Evolutionary conservation across 2,329 filamentous ascomycete species (phyloP), one percentile per base, ranked within the genome.

Genomic region (Orbilia brochopaga): DNA sequence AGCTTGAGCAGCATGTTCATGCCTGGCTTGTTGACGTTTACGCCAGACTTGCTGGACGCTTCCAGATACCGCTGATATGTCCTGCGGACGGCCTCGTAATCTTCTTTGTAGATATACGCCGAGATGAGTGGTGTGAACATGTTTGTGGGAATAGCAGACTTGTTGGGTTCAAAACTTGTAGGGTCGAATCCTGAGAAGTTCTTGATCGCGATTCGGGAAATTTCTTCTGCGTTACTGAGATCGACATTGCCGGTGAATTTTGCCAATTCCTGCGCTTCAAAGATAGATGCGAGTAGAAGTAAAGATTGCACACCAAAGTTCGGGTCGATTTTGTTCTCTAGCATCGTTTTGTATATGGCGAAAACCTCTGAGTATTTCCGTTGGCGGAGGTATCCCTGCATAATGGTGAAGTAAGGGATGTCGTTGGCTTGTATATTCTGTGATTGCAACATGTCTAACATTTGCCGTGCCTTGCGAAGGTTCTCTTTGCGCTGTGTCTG

Each of bases 401-500:
- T 77, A 17, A 83, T 75, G 10, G 82, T 81, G 17, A 79, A 78
- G 74, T 83, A 83, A 63, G 83, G 82, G 37, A 81, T 78, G 50
- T 81, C 77, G 0, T 78, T 81, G 1, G 80, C 78, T 40, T 79
- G 76, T 19, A 82, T 76, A 4, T 74, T 73, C 21, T 75, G 73
- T 7, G 73, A 69, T 40, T 58, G 70, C 24, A 77, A 50, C 27
- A 73, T 65, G 21, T 70, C 69, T 30, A 77, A 70, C 57, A 76
- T 76, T 24, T 74, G 66, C 37, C 66, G 46, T 19, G 66, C 66
- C 21, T 52, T 63, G 40, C 59, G 53, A 40, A 70, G 59, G 15
- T 70, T 64, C 19, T 54, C 37, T n/a, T 44, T 53, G 19, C 42
- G 44, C 40, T 70, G 66, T 48, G 73, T 72, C 40, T 76, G 64